A percentile compares a stretch with the other conserved stretches of the same genome.
Evolutionary conservation across 345 rosid genomes (phyloP).

Genomic region (Corymbia maculata): DNA sequence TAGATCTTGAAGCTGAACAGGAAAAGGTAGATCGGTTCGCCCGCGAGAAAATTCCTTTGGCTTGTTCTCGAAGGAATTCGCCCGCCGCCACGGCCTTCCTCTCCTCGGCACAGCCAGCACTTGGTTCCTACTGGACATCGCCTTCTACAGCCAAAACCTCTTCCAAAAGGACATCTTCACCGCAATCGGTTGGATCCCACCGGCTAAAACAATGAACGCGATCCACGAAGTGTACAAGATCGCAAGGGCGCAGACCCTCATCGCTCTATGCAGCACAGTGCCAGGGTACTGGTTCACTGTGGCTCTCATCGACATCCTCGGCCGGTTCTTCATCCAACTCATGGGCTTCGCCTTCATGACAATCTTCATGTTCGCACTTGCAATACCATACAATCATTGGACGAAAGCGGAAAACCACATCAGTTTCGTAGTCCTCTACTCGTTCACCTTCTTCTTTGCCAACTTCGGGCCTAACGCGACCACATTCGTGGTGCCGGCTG

Average conservation of each 20-base stretch:
- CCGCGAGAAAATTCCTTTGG: slow-evolving; percentile 22
- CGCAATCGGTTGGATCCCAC: slow-evolving; percentile 68
- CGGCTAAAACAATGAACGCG: slow-evolving; percentile 56
- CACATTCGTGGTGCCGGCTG: slow-evolving; percentile 69
- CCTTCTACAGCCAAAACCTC: slow-evolving; percentile 65
- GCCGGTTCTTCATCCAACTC: slow-evolving; percentile 42
- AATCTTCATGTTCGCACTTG: slow-evolving; percentile 44
- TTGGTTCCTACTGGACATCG: slow-evolving; percentile 73
- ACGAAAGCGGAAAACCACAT: slow-evolving; percentile 28
- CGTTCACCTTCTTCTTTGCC: slow-evolving; percentile 65
- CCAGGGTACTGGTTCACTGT: slow-evolving; percentile 70
- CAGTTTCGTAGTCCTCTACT: slow-evolving; percentile 49
- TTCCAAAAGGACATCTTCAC: slow-evolving; percentile 71
- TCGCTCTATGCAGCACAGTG: slow-evolving; percentile 63
- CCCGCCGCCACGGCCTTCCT: slow-evolving; percentile 43
- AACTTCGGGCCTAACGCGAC: slow-evolving; percentile 84
- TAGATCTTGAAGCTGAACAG: slow-evolving; percentile 42
- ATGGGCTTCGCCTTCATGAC: slow-evolving; percentile 62
- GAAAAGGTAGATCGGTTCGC: slow-evolving; percentile 16
- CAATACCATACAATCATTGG: slow-evolving; percentile 73
- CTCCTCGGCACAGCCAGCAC: slow-evolving; percentile 49
- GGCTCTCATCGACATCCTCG: slow-evolving; percentile 26
- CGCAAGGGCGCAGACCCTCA: slow-evolving; percentile 49
- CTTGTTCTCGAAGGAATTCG: slow-evolving; percentile 36
- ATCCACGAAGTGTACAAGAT: slow-evolving; percentile 51